Base-by-base conservation (phyloP, 495 filamentous ascomycete species). In the Friedmanniomyces endolithicus region DNA sequence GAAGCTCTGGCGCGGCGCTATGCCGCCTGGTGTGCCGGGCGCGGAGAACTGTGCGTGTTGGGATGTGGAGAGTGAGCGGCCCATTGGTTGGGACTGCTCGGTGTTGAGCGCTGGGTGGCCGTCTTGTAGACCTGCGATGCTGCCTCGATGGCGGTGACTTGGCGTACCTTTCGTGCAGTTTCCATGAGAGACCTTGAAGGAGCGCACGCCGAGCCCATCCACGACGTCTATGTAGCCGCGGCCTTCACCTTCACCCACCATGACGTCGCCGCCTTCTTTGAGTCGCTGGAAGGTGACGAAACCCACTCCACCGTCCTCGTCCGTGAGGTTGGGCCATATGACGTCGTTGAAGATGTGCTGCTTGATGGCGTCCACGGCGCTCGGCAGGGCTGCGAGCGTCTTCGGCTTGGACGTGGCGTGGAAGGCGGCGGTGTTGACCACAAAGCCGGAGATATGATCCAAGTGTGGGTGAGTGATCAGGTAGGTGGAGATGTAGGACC, bases 271-370 rank as follows among this genome's bases (percentile, higher is more conserved):
- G n/a, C 87, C 89, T 63, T 95, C 87, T 1, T 83, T 79, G 20
- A 98, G 71, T 24, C 92, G 81, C 67, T 87, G 85, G 60, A 94
- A 97, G 9, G 87, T 95, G 27, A 97, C 79, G 6, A 98, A 72
- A 1, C 94, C 94, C 23, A 88, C 88, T 14, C 94, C 92, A 29
- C 87, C 88, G 66, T 94, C 89, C 71, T 98, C 94, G 68, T 97
- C 89, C 0, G 88, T 92, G 33, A 98, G 72, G 60, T 98, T 98
- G 0, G 92, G 92, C 94, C 94, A 98, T 49, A 98, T 94, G 43
- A 96, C 68, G 64, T 95, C 89, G 70, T 98, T 98, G 73, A 97
- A 98, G 53, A 98, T 85, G 68, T 98, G 89, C 11, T 75, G 79
- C 64, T 95, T 95, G 65, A 98, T 80, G 2, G 90, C 89, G 14